These are phyloP conservation scores for Wallacemonas sp. DNA, from an alignment of 208 protist species.

Conservation along the genomic window DNA sequence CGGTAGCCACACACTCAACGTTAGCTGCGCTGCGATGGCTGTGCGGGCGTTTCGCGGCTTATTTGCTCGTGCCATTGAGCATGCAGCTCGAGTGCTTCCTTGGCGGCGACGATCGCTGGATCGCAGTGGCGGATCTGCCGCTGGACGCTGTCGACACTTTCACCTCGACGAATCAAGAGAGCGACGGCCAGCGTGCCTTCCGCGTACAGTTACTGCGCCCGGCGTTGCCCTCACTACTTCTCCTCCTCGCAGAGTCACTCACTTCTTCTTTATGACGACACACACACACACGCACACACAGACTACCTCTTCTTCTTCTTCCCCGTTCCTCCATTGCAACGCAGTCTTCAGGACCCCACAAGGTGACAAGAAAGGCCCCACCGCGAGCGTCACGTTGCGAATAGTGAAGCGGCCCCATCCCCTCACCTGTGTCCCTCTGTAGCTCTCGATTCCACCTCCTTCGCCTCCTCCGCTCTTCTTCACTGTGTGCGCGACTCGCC, in stretches of 20 bases:
- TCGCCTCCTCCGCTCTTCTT: not conserved
- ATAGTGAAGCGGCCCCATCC: too few relatives aligned
- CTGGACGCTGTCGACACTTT: not conserved
- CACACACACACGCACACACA: not conserved
- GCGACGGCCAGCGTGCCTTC: not conserved
- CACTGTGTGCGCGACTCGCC: not conserved
- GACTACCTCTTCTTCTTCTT: too few relatives aligned
- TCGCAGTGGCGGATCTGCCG: not conserved
- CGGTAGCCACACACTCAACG: not conserved
- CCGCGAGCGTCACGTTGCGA: too few relatives aligned
- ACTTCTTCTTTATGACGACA: not conserved
- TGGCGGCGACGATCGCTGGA: not conserved
- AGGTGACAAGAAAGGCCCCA: too few relatives aligned
- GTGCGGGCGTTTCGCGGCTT: constrained; percentile 15
- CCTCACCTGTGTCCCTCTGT: not conserved
- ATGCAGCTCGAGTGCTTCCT: not conserved
- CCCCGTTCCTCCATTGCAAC: too few relatives aligned
- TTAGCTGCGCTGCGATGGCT: not conserved
- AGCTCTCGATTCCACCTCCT: not conserved
- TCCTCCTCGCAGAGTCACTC: not conserved
- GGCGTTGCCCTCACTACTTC: not conserved
- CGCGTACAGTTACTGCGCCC: not conserved
- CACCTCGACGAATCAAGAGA: not conserved
- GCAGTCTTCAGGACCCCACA: too few relatives aligned
- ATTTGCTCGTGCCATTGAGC: not conserved